Conservation (phyloP, 495 filamentous ascomycete species). For the Penicillium arizonense region DNA sequence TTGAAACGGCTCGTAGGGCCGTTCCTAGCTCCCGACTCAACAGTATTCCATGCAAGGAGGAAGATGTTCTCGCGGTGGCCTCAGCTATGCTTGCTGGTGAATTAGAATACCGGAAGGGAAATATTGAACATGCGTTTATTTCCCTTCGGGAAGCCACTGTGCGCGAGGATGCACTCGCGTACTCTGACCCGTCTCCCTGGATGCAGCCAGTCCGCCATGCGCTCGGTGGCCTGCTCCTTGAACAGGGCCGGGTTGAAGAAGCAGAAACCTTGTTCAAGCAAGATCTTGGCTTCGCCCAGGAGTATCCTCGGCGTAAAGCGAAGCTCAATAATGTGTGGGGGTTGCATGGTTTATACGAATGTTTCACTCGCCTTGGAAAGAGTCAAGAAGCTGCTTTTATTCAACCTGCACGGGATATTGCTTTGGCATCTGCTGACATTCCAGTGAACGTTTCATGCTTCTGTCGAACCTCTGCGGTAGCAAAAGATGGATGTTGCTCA, state of each 20-base stretch:
- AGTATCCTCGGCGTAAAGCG: background rate
- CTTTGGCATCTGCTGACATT: background rate
- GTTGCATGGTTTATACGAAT: background rate
- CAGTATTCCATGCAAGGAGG: background rate
- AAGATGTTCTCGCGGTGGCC: background rate
- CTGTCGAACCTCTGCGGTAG: background rate
- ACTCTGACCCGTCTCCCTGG: background rate
- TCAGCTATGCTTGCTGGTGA: background rate
- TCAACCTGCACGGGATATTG: background rate
- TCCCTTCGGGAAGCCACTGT: background rate
- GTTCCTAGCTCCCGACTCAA: background rate
- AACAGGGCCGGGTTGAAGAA: background rate
- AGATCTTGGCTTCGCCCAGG: background rate
- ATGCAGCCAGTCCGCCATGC: constrained; percentile 3
- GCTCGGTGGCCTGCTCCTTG: background rate
- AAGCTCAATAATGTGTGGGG: constrained; percentile 4
- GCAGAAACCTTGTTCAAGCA: background rate
- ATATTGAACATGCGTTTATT: background rate
- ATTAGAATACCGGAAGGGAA: background rate
- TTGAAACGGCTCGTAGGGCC: background rate
- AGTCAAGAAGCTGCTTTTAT: background rate
- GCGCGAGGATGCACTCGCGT: background rate
- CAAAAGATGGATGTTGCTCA: background rate
- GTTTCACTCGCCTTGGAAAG: background rate
- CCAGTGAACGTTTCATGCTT: background rate